Evolutionary conservation across 1,284 basidiomycete species (phyloP), one percentile per base, ranked within the genome.

Genomic region (Acaromyces ingoldii): DNA sequence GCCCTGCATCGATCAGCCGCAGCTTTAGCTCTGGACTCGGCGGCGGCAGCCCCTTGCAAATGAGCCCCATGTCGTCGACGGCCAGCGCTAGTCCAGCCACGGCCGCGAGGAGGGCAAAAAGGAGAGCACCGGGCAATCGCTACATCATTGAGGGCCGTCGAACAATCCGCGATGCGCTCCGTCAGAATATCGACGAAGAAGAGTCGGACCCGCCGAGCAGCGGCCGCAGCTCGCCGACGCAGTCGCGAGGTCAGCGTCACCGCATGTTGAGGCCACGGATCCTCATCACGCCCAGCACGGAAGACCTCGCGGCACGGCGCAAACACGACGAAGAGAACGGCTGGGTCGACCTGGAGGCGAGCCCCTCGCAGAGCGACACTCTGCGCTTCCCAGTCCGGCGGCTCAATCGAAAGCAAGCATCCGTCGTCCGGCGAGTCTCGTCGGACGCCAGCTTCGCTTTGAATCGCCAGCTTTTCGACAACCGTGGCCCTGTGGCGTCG

Each of bases 221-320:
- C 11, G 19, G 17, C 17, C 3, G 47, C 34, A 25, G 36, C 22
- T 17, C 7, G 28, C 6, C 39, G 5, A 6, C 21, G 6, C 17
- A 42, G 17, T 21, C 40, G 30, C 36, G 24, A 24, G 22, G 24
- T 11, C 37, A 5, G 51, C 42, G 30, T n/a, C n/a, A n/a, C n/a
- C n/a, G n/a, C n/a, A n/a, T n/a, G 19, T 49, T n/a, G 1, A 48
- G 60, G 13, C 67, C 67, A 3, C 55, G 63, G 10, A 70, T 70
- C 37, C 57, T 65, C 26, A 68, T 70, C 46, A 70, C 67, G 22
- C 66, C 67, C 4, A 68, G 66, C 29, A 63, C 62, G 13, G 67
- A 70, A 29, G 67, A 70, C 28, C 53, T 70, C 3, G 63, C 61
- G 22, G 47, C 58, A 6, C 42, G 62, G 11, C 26, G 62, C 6